Percentiles rank a stretch among this genome's conserved stretches.
These are phyloP conservation scores for Glebionis coronaria DNA, from an alignment of 129 eudicot species.

Conservation along the genomic window DNA sequence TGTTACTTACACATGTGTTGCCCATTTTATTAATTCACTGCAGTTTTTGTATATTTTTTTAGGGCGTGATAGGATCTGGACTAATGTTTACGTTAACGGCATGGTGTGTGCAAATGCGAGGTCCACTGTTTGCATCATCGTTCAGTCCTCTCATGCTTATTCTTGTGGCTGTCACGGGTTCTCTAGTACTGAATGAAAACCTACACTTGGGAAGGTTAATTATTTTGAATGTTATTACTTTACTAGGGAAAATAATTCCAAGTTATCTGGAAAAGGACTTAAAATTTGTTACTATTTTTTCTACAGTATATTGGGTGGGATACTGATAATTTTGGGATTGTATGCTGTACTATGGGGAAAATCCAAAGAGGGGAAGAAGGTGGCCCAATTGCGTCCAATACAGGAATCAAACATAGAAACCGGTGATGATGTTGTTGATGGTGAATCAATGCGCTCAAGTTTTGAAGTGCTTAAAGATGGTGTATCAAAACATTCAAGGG, in stretches of 20 bases:
- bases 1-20: no score
- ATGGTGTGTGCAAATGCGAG: constrained; percentile 62
- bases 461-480: constrained; percentile 18
- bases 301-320: constrained; percentile 49
- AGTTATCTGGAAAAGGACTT: no score
- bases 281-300: not conserved
- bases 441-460: no score
- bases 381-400: no score
- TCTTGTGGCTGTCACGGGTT: constrained; percentile 57
- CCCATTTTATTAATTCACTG: not conserved
- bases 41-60: not conserved
- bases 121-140: constrained; percentile 55
- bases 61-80: constrained; percentile 61
- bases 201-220: constrained; percentile 63
- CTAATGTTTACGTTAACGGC: constrained; percentile 35
- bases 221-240: no score
- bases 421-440: not conserved
- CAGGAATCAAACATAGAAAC: constrained; percentile 21
- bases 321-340: constrained; percentile 49
- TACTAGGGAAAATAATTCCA: no score
- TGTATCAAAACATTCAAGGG: constrained; percentile 25
- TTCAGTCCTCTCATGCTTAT: constrained; percentile 62
- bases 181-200: constrained; percentile 47
- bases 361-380: constrained; percentile 48
- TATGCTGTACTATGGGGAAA: constrained; percentile 72